Evolutionary conservation across 2,329 filamentous ascomycete genomes (phyloP), one percentile per base, ranked within the genome.

Genomic region (Fusarium brachygibbosum): DNA sequence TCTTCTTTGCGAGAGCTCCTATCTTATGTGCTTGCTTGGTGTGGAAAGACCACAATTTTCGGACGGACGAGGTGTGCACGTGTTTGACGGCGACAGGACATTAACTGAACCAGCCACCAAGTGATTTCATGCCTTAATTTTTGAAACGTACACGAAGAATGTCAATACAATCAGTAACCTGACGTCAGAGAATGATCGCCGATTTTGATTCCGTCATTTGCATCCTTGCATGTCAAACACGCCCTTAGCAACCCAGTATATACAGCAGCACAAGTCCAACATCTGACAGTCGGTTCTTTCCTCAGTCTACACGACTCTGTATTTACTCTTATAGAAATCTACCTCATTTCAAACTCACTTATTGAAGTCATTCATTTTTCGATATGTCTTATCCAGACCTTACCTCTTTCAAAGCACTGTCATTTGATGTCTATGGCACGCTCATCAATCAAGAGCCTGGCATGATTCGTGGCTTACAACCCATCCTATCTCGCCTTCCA

Each of bases 401-500:
- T 0, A 63, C 61, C 0, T 12, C n/a, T 1, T 63, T 63, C 6
- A 63, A 64, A 10, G 50, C 61, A 2, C 9, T 63, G 19, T 64
- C 61, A 1, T 63, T 63, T 21, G 61, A 63, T 5, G 37, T 40
- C 19, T 63, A 63, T 12, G 61, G 61, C 5, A 63, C 61, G 1
- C 40, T 63, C 17, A 63, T 63, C 19, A 44, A 63, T 4, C 61
- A 63, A 34, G 61, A 63, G 5, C 34, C 61, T 1, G 61, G 60
- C 0, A 64, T 64, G 60, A 32, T 64, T 4, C 51, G 29, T 9
- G 38, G 44, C 9, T 10, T 64, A 5, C 51, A 64, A 7, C 61
- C 61, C 0, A 58, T 63, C 2, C 17, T 58, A 2, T 35, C 21
- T 32, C 61, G 44, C 3, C 51, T 63, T 10, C 37, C 44, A 31